Percentiles rank a stretch among this genome's conserved stretches.
Conservation (phyloP, 2,329 filamentous ascomycete genomes). For the Colletotrichum orbiculare region DNA sequence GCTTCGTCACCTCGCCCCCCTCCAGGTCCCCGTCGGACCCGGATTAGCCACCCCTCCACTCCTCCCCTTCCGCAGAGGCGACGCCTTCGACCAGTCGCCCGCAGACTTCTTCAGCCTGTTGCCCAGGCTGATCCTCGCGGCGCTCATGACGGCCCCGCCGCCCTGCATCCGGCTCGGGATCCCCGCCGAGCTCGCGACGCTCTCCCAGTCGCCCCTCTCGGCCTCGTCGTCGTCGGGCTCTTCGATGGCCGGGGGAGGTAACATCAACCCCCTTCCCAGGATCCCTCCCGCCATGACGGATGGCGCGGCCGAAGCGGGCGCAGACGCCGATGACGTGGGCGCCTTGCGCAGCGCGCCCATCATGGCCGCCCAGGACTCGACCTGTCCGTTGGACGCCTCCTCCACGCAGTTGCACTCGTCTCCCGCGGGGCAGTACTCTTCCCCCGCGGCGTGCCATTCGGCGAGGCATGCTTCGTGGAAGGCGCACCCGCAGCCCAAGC, state of each 20-base stretch:
- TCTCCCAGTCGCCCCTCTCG: conserved; percentile 52
- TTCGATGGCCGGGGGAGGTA: conserved; percentile 45
- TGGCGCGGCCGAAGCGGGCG: not conserved
- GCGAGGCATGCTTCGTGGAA: conserved; percentile 69
- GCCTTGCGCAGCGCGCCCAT: conserved; percentile 55
- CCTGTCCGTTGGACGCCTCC: conserved; percentile 65
- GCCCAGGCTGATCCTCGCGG: conserved; percentile 61
- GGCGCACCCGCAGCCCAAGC: conserved; percentile 71
- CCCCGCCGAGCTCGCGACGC: conserved; percentile 42
- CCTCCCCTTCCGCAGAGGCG: conserved; percentile 51
- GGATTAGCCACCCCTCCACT: conserved; percentile 11
- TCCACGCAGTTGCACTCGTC: conserved; percentile 73
- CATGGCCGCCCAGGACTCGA: conserved; percentile 71
- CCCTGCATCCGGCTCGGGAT: conserved; percentile 36
- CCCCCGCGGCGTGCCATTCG: conserved; percentile 68
- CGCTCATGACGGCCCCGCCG: conserved; percentile 44
- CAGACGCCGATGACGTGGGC: not conserved
- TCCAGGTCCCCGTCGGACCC: conserved; percentile 7
- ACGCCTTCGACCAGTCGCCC: conserved; percentile 58
- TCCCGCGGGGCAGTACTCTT: conserved; percentile 69
- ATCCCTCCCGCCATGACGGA: conserved; percentile 1
- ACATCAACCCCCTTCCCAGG: conserved; percentile 20
- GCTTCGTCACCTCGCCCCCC: conserved; percentile 15
- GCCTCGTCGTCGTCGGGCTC: conserved; percentile 44
- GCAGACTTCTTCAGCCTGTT: conserved; percentile 62